Evolutionary conservation across 2,329 filamentous ascomycete species (phyloP), one percentile per base, ranked within the genome.

Genomic region (Diaporthe sp.): DNA sequence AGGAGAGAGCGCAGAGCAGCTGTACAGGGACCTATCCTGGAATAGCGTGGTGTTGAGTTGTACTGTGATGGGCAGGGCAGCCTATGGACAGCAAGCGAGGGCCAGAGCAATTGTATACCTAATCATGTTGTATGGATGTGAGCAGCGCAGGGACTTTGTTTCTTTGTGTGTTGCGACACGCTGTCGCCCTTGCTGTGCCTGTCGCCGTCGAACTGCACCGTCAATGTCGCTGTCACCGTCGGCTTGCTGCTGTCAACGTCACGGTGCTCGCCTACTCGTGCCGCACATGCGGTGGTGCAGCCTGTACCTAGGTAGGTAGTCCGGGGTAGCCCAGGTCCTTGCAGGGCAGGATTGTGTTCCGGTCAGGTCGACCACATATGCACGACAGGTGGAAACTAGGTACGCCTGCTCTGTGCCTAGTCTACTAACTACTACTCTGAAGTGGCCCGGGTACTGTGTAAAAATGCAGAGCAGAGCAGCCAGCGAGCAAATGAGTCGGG

Each of bases 191-290:
- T 22, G 6, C 31, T 39, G 34, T n/a, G 12, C 57, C 57, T 25
- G 57, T 57, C 53, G 53, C 28, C 28, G 53, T 57, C 17, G 13
- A 57, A 2, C 13, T 37, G 55, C 31, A 58, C 20, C 20, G 31
- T 58, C 55, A 37, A 20, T 20, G 57, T 60, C 34, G 17, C 58
- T 17, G 44, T 49, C 44, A 49, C 44, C 34, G 60, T 34, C 61
- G 61, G 42, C 28, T 67, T 34, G 42, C 42, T 65, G 61, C 42
- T 65, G 42, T 34, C 28, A 49, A 49, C 25, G 28, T 49, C 61
- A 37, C 61, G 61, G 61, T 49, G 61, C 61, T 67, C 61, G 61
- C 61, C 61, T 67, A 67, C 61, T 67, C 61, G 39, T 49, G 61
- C 61, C 28, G 39, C 42, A 67, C 61, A 67, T 47, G 61, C 28